Percentiles rank a stretch among this genome's conserved stretches.
These are phyloP conservation scores for Yamadazyma takamatsuzukensis DNA, from an alignment of 805 yeast genomes.

Conservation along the genomic window DNA sequence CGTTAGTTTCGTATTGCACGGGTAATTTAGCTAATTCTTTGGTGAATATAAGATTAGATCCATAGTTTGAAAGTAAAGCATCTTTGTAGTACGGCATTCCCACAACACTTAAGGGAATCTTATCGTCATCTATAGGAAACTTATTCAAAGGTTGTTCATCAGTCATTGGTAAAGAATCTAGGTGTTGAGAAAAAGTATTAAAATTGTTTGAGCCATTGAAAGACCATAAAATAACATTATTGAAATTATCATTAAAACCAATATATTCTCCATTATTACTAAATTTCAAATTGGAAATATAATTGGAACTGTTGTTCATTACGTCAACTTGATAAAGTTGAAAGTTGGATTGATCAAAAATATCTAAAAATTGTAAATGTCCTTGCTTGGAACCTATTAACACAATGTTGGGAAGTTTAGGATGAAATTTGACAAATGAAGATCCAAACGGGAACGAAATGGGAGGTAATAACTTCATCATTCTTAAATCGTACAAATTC, in stretches of 20 bases:
- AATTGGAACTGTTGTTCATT: constrained; percentile 15
- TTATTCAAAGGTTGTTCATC: constrained; percentile 51
- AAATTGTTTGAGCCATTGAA: constrained; percentile 29
- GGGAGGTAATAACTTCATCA: constrained; percentile 70
- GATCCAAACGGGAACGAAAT: constrained; percentile 91
- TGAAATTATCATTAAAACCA: constrained; percentile 62
- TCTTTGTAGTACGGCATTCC: constrained; percentile 89
- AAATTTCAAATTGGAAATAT: constrained; percentile 49
- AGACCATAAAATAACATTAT: constrained; percentile 68
- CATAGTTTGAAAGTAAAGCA: constrained; percentile 77
- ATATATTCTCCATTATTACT: constrained; percentile 75
- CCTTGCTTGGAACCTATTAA: constrained; percentile 74
- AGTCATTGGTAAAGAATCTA: constrained; percentile 17
- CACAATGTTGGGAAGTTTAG: constrained; percentile 75
- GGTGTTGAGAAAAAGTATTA: constrained; percentile 33
- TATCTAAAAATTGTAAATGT: constrained; percentile 80
- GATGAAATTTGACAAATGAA: constrained; percentile 77
- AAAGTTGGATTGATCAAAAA: constrained; percentile 70
- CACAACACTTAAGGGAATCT: constrained; percentile 61
- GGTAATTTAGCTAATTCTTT: constrained; percentile 61
- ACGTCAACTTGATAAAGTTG: constrained; percentile 66
- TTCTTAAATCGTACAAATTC: constrained; percentile 73
- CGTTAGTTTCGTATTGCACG: constrained; percentile 12
- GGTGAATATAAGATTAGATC: constrained; percentile 56
- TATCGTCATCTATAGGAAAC: constrained; percentile 38